Evolutionary conservation across 2,329 filamentous ascomycete genomes (phyloP), one percentile per base, ranked within the genome.

Genomic region (Neonectria faginata): DNA sequence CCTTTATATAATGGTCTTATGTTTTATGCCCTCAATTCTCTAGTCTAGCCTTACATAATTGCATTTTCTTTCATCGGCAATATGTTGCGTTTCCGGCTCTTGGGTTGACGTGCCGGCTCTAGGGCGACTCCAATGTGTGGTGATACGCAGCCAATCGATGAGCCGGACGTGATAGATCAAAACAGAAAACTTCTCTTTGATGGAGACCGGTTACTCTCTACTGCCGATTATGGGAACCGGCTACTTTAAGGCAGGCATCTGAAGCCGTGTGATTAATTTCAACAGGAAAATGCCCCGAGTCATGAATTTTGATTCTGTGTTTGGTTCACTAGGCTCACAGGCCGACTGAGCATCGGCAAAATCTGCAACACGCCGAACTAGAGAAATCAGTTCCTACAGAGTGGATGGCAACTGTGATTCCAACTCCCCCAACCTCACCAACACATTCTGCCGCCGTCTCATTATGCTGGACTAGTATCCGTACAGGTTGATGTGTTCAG

Each of bases 401-500:
- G 25, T 25, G 25, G 25, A 6, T 25, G 5, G 6, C 25, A 25
- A 25, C 25, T 6, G 25, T 25, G 25, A 25, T 25, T 25, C 25
- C 25, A 5, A 5, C 25, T 25, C 1, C 6, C 25, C 25, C 25
- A 25, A 25, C 25, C 6, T 25, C 25, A 25, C 2, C 25, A 25
- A 25, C 25, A 25, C 25, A 25, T 25, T 25, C 25, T 25, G 25
- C 25, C 25, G 25, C 25, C 5, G 5, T 25, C 25, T 25, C 25
- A 5, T 12, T 51, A 20, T 20, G 2, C n/a, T 2, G 2, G 70
- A 75, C 51, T 67, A 81, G 65, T 79, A 80, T 8, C 78, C 79
- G 18, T 80, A 80, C 12, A 81, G 57, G 54, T 81, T 80, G 20
- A 77, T 74, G 14, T 75, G 72, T 55, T 79, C 78, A 1, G 69